phyloP scores from a whole-genome alignment of 1,284 basidiomycete genomes.

The Boletus hoseneyae region DNA sequence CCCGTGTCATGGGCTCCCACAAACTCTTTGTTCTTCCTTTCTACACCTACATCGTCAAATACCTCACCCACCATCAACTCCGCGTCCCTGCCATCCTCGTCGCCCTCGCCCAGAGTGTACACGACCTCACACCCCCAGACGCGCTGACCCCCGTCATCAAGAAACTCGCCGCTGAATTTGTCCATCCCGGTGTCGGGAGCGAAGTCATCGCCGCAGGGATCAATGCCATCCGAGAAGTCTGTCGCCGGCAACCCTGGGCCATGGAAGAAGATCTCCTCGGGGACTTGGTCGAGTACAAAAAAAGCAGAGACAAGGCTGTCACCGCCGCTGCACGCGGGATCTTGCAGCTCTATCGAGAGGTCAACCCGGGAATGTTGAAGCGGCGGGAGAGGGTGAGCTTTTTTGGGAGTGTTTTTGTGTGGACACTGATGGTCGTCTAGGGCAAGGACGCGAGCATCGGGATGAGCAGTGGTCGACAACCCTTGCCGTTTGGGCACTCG shows the following conservation, averaged over 20 bases:
- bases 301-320: slow-evolving; percentile 94
- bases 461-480: slow-evolving; percentile 56
- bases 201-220: slow-evolving; percentile 96
- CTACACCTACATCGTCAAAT: slow-evolving; percentile 96
- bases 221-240: slow-evolving; percentile 94
- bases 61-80: slow-evolving; percentile 91
- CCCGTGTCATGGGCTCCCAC: slow-evolving; percentile 92
- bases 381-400: slow-evolving; percentile 73
- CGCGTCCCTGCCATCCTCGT: slow-evolving; percentile 94
- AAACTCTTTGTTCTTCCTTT: slow-evolving; percentile 94
- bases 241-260: slow-evolving; percentile 90
- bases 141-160: slow-evolving; percentile 85
- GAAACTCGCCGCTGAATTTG: slow-evolving; percentile 94
- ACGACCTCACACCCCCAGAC: slow-evolving; percentile 95
- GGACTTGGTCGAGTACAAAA: slow-evolving; percentile 93
- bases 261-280: slow-evolving; percentile 94
- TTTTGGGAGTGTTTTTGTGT: neutral
- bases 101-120: slow-evolving; percentile 92
- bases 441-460: slow-evolving; percentile 86
- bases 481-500: slow-evolving; percentile 79
- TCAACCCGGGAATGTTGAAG: slow-evolving; percentile 93
- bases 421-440: slow-evolving; percentile 35
- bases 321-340: slow-evolving; percentile 85
- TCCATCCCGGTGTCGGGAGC: slow-evolving; percentile 94
- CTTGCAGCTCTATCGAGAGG: slow-evolving; percentile 91